Percentiles rank a stretch among this genome's conserved stretches.
These are phyloP conservation scores for Paramicrosporidium saccamoebae DNA, from an alignment of 371 early-diverging fungal species.

Conservation along the genomic window DNA sequence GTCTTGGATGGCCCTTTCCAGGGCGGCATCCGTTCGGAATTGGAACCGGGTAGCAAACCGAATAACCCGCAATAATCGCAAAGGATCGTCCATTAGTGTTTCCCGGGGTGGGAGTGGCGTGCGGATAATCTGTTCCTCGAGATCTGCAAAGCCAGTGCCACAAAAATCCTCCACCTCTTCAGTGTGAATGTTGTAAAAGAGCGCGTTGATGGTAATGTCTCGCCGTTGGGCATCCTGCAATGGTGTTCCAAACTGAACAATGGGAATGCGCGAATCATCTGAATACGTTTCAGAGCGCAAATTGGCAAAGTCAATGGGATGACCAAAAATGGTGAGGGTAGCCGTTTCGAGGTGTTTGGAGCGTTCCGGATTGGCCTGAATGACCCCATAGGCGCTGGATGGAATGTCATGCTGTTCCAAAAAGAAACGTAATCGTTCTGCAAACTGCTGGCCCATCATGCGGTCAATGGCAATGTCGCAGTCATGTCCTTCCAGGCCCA, in stretches of 20 bases:
- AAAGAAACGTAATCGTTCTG: constrained; percentile 26
- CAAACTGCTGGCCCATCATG: constrained; percentile 86
- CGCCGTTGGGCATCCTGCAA: constrained; percentile 83
- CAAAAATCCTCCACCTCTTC: constrained; percentile 72
- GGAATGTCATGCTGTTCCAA: no score
- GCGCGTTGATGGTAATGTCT: constrained; percentile 91
- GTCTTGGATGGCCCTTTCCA: constrained; percentile 19
- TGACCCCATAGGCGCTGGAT: constrained; percentile 26
- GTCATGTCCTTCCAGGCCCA: constrained; percentile 63
- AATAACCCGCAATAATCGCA: constrained; percentile 80
- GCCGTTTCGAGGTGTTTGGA: constrained; percentile 97
- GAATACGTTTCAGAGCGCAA: constrained; percentile 72
- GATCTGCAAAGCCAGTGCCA: constrained; percentile 32
- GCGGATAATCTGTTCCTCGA: constrained; percentile 26
- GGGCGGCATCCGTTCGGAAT: constrained; percentile 35
- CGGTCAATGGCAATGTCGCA: constrained; percentile 82
- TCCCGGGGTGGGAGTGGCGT: constrained; percentile 75
- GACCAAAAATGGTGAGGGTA: constrained; percentile 40
- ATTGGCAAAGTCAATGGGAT: constrained; percentile 79
- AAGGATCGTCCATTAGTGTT: constrained; percentile 90
- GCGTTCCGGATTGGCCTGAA: constrained; percentile 76
- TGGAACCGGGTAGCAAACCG: constrained; percentile 74
- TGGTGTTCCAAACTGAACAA: constrained; percentile 50
- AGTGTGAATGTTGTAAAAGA: constrained; percentile 89
- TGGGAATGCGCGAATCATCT: constrained; percentile 50